Percentiles rank a stretch among this genome's conserved stretches.
phyloP scores from a whole-genome alignment of 2,329 filamentous ascomycete species.

The Elsinoe arachidis region DNA sequence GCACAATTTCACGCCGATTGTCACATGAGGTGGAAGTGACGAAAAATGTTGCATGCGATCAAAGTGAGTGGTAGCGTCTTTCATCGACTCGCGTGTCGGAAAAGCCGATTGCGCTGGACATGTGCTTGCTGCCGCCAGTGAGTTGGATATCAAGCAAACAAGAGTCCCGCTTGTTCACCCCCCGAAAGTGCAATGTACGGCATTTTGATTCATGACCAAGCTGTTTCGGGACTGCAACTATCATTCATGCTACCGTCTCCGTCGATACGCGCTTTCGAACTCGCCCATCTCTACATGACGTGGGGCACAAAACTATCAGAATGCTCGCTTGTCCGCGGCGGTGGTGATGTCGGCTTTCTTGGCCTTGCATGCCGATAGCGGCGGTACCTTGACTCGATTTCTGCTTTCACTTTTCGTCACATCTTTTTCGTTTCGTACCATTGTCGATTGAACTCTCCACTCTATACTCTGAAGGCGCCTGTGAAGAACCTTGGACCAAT shows the following conservation, averaged over 20 bases:
- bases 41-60: background rate
- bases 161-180: too few relatives aligned
- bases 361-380: constrained; percentile 11
- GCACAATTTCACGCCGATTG: too few relatives aligned
- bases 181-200: too few relatives aligned
- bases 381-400: constrained; percentile 12
- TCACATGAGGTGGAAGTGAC: background rate
- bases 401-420: constrained; percentile 10
- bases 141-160: too few relatives aligned
- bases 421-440: background rate
- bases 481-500: background rate
- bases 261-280: too few relatives aligned
- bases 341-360: constrained; percentile 9
- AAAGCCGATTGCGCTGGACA: too few relatives aligned
- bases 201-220: too few relatives aligned
- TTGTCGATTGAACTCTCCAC: background rate
- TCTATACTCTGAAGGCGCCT: background rate
- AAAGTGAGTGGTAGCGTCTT: too few relatives aligned
- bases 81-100: too few relatives aligned
- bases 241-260: too few relatives aligned
- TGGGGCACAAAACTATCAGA: background rate
- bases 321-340: background rate
- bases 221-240: too few relatives aligned
- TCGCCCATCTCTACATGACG: background rate
- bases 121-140: too few relatives aligned